Conservation (phyloP, 225 moss, liverwort and hornwort species). For the Polytrichum commune region DNA sequence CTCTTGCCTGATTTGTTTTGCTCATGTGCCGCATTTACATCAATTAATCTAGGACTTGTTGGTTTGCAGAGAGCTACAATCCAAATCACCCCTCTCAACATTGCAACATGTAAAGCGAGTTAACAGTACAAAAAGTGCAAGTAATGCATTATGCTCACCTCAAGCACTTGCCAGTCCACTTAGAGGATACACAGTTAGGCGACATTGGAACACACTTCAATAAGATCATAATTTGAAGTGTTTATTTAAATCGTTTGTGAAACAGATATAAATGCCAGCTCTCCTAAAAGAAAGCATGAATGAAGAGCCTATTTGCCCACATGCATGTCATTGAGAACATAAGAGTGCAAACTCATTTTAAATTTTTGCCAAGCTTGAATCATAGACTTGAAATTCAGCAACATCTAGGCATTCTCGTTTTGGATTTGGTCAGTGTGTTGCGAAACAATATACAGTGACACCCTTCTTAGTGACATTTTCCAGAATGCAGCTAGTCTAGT, state of each 20-base stretch:
- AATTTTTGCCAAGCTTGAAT: neutral
- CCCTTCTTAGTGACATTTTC: no score
- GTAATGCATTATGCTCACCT: conserved; percentile 18
- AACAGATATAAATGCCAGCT: neutral
- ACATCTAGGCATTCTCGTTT: no score
- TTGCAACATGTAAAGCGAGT: conserved; percentile 86
- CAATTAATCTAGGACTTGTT: conserved; percentile 1
- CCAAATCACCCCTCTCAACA: conserved; percentile 58
- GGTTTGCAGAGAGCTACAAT: conserved; percentile 65
- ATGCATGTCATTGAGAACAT: no score
- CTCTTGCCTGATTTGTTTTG: neutral
- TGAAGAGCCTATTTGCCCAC: no score
- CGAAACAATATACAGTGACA: no score
- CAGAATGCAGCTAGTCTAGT: no score
- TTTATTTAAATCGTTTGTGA: neutral
- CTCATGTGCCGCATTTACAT: neutral
- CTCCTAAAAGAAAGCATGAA: no score
- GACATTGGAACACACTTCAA: neutral
- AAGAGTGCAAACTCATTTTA: neutral
- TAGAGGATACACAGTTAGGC: neutral
- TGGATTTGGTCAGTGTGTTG: no score
- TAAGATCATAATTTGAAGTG: neutral
- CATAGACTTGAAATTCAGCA: no score
- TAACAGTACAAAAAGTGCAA: conserved; percentile 39
- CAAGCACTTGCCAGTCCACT: neutral